Percentiles rank a stretch among this genome's conserved stretches.
These are phyloP conservation scores for Cutaneotrichosporon cutaneum DNA, from an alignment of 1,284 basidiomycete species.

Conservation along the genomic window DNA sequence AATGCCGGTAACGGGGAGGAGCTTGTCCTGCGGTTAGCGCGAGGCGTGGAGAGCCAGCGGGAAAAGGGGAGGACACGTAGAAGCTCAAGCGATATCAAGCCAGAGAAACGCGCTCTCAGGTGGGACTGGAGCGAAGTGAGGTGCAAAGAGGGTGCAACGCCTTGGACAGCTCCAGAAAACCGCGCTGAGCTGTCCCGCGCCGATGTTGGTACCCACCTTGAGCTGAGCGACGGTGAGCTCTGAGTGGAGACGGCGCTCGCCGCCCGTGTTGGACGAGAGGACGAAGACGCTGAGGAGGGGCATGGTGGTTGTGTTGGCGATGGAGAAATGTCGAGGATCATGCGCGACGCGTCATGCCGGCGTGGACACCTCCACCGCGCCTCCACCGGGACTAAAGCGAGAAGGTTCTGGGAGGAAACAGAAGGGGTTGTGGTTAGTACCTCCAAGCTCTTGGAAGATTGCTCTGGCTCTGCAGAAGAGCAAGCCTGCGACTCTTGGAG, in stretches of 20 bases:
- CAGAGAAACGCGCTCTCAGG: too few relatives aligned
- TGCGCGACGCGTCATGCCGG: not conserved
- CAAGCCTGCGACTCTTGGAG: not conserved
- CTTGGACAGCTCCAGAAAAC: too few relatives aligned
- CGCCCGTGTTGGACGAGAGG: slow-evolving; percentile 78
- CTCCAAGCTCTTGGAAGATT: too few relatives aligned
- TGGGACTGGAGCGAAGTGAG: too few relatives aligned
- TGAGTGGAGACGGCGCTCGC: slow-evolving; percentile 76
- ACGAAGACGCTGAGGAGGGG: slow-evolving; percentile 65
- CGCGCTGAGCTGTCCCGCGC: not conserved
- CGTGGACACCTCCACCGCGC: not conserved
- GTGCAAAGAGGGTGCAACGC: too few relatives aligned
- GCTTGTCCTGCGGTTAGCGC: slow-evolving; percentile 62
- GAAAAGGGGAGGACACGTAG: too few relatives aligned
- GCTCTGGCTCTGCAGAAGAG: too few relatives aligned
- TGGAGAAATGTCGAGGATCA: not conserved
- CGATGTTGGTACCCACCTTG: slow-evolving; percentile 61
- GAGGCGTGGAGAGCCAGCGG: too few relatives aligned
- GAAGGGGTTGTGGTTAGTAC: not conserved
- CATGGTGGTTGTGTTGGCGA: slow-evolving; percentile 11
- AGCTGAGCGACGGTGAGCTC: slow-evolving; percentile 70
- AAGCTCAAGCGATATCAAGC: too few relatives aligned
- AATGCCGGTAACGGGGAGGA: slow-evolving; percentile 89
- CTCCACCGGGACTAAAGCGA: not conserved
- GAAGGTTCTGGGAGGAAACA: not conserved